Conservation (phyloP, 1,284 basidiomycete species). For the Ustilago tritici region DNA sequence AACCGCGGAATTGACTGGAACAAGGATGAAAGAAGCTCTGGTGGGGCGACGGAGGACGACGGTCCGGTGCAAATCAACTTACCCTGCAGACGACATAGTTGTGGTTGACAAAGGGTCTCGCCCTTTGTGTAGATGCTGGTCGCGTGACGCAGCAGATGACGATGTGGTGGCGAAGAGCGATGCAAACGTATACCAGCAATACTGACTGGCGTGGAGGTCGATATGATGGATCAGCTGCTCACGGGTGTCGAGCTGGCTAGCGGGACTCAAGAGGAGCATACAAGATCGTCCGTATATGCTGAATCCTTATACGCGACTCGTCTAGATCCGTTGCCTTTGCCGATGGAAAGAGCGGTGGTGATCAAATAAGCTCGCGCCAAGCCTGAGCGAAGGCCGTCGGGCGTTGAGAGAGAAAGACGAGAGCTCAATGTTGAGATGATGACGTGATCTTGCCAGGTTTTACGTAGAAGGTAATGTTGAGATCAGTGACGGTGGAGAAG, state of each 20-base stretch:
- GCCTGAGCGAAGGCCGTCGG: conserved; percentile 24
- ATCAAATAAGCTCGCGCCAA: conserved; percentile 21
- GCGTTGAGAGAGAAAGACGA: conserved; percentile 1
- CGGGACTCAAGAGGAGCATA: conserved; percentile 6
- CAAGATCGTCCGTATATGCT: conserved; percentile 29
- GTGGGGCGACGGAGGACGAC: conserved; percentile 8
- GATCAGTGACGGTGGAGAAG: neutral
- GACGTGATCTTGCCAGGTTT: neutral
- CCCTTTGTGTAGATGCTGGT: neutral
- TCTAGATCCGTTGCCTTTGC: conserved; percentile 3
- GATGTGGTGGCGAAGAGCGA: neutral
- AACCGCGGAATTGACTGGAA: conserved; percentile 2
- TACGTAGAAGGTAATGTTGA: neutral
- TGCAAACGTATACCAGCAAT: neutral
- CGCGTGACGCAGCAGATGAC: neutral
- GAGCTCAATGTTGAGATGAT: neutral
- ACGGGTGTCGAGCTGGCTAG: neutral
- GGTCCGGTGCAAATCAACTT: conserved; percentile 19
- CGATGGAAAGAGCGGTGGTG: neutral
- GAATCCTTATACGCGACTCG: conserved; percentile 17
- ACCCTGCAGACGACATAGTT: conserved; percentile 42
- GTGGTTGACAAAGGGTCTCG: neutral
- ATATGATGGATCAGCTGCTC: neutral
- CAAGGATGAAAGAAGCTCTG: neutral
- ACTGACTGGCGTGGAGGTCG: neutral